These are phyloP conservation scores for Ustilago sp. DNA, from an alignment of 1,284 basidiomycete genomes.

Conservation along the genomic window DNA sequence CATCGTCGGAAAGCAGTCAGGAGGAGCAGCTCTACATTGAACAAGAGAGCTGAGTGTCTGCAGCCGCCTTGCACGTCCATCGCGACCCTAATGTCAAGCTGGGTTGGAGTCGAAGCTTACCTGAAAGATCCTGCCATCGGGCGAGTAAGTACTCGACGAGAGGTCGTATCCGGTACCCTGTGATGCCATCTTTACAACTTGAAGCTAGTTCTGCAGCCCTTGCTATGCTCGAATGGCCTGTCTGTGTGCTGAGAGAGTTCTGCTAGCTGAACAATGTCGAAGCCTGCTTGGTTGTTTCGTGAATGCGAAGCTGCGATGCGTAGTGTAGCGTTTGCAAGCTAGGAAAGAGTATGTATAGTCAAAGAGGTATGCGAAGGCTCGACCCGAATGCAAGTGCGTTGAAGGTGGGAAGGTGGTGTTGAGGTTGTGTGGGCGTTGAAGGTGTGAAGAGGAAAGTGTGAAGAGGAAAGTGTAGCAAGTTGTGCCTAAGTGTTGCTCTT, in stretches of 20 bases:
- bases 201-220: not conserved
- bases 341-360: not conserved
- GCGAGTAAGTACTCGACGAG: slow-evolving; percentile 97
- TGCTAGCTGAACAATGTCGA: not conserved
- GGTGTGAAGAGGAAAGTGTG: no score
- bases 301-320: not conserved
- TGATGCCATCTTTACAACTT: slow-evolving; percentile 79
- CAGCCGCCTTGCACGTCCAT: not conserved
- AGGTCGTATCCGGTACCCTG: slow-evolving; percentile 99
- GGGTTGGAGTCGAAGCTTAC: slow-evolving; percentile 29
- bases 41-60: not conserved
- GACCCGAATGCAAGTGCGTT: not conserved
- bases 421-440: not conserved
- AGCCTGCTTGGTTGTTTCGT: no score
- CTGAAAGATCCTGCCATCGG: slow-evolving; percentile 97
- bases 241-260: not conserved
- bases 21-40: not conserved
- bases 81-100: not conserved
- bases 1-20: not conserved
- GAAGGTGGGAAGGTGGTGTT: not conserved
- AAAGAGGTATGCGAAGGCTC: not conserved
- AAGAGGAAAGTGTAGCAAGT: not conserved
- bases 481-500: not conserved
- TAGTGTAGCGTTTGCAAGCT: not conserved
- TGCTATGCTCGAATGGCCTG: not conserved